Percentiles rank a stretch among this genome's conserved stretches.
These are phyloP conservation scores for Aspergillus kassunensis DNA, from an alignment of 495 filamentous ascomycete genomes.

Conservation along the genomic window DNA sequence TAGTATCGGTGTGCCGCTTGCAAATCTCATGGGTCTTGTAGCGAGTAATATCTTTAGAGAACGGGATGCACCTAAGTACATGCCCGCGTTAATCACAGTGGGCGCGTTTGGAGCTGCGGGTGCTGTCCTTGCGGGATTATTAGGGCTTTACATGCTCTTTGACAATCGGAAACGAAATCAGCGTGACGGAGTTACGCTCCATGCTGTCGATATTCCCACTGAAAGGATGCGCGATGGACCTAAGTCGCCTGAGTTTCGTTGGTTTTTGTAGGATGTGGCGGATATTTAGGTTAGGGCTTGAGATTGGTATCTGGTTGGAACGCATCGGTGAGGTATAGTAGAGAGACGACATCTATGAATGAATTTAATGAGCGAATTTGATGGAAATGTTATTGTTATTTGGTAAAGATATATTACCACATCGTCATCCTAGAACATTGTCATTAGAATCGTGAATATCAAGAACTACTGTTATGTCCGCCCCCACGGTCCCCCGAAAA, in stretches of 20 bases:
- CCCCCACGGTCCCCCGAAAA: too few relatives aligned
- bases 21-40: constrained; percentile 80
- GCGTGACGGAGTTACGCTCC: constrained; percentile 55
- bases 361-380: too few relatives aligned
- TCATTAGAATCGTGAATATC: too few relatives aligned
- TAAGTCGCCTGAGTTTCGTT: constrained; percentile 59
- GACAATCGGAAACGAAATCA: constrained; percentile 65
- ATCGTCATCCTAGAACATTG: too few relatives aligned
- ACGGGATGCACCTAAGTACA: constrained; percentile 68
- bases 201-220: constrained; percentile 65
- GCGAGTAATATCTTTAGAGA: constrained; percentile 69
- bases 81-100: constrained; percentile 68
- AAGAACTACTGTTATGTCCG: too few relatives aligned
- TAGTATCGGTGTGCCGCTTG: constrained; percentile 68
- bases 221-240: constrained; percentile 66
- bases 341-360: too few relatives aligned
- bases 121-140: constrained; percentile 47
- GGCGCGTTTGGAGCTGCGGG: constrained; percentile 68
- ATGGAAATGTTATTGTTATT: too few relatives aligned
- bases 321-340: too few relatives aligned
- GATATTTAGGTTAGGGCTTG: too few relatives aligned
- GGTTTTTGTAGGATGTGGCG: constrained; percentile 65
- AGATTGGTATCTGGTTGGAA: too few relatives aligned
- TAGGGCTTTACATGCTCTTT: constrained; percentile 65
- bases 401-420: too few relatives aligned